Evolutionary conservation across 768 basidiomycete genomes (phyloP).

Genomic region (Lactifluus volemus): DNA sequence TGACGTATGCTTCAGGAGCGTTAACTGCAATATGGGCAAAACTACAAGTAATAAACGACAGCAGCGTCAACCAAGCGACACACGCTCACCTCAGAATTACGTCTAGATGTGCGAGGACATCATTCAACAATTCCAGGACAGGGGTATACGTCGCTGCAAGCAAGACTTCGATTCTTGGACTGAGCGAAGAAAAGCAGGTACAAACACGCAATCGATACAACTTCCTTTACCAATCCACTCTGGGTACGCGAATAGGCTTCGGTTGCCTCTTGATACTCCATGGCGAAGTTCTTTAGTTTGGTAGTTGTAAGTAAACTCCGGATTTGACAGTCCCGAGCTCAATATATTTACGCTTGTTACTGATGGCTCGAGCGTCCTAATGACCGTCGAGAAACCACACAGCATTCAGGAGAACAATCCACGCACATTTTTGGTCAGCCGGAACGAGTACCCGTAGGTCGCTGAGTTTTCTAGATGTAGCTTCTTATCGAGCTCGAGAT

Average conservation of each 20-base stretch:
- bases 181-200: not conserved
- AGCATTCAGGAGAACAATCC: not conserved
- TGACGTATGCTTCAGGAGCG: constrained; percentile 82
- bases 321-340: constrained; percentile 81
- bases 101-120: constrained; percentile 81
- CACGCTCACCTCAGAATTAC: constrained; percentile 71
- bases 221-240: constrained; percentile 78
- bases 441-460: constrained; percentile 86
- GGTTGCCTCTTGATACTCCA: constrained; percentile 59
- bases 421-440: constrained; percentile 83
- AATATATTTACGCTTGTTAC: constrained; percentile 57
- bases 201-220: constrained; percentile 83
- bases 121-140: constrained; percentile 77
- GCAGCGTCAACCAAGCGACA: not conserved
- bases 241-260: constrained; percentile 70
- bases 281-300: constrained; percentile 59
- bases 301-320: constrained; percentile 87
- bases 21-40: constrained; percentile 88
- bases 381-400: not conserved
- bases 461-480: constrained; percentile 88
- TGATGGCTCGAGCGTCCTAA: constrained; percentile 73
- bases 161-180: not conserved
- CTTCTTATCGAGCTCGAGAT: constrained; percentile 87
- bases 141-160: constrained; percentile 82
- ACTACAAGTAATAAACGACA: constrained; percentile 32